These are phyloP conservation scores for Neopestalotiopsis clavispora DNA, from an alignment of 2,329 filamentous ascomycete genomes.

Conservation along the genomic window DNA sequence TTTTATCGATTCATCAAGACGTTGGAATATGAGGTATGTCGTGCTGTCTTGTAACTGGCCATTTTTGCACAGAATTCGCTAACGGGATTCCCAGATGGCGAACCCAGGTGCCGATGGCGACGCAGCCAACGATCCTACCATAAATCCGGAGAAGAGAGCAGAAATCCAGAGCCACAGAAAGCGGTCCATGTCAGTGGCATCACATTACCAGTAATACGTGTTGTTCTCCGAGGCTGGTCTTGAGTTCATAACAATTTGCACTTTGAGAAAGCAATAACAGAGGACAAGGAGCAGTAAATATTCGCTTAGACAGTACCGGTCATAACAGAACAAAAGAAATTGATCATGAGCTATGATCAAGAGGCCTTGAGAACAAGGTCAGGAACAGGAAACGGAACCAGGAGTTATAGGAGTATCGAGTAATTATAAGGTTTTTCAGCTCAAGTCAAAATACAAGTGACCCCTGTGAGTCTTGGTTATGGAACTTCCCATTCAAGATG, in stretches of 20 bases:
- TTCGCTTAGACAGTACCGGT: not conserved
- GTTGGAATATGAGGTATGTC: conserved; percentile 42
- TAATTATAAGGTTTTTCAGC: not conserved
- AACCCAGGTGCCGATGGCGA: conserved; percentile 53
- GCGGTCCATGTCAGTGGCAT: not conserved
- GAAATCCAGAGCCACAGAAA: conserved; percentile 12
- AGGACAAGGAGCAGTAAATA: not conserved
- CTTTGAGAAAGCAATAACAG: not conserved
- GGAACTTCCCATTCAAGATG: not conserved
- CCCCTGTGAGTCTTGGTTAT: not conserved
- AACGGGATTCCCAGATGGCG: conserved; percentile 39
- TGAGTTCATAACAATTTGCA: not conserved
- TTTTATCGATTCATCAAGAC: conserved; percentile 47
- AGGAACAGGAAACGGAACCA: not conserved
- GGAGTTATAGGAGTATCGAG: not conserved
- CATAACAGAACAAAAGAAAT: not conserved
- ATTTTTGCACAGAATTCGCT: not conserved
- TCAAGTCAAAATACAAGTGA: not conserved
- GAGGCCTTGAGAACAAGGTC: not conserved
- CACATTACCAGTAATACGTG: not conserved
- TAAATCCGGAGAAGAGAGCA: conserved; percentile 46
- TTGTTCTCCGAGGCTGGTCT: not conserved
- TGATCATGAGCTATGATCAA: not conserved
- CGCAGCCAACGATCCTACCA: conserved; percentile 46
- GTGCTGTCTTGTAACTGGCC: too few species aligned